Base-by-base conservation (phyloP, 2,329 filamentous ascomycete genomes). In the Alternaria sp. region DNA sequence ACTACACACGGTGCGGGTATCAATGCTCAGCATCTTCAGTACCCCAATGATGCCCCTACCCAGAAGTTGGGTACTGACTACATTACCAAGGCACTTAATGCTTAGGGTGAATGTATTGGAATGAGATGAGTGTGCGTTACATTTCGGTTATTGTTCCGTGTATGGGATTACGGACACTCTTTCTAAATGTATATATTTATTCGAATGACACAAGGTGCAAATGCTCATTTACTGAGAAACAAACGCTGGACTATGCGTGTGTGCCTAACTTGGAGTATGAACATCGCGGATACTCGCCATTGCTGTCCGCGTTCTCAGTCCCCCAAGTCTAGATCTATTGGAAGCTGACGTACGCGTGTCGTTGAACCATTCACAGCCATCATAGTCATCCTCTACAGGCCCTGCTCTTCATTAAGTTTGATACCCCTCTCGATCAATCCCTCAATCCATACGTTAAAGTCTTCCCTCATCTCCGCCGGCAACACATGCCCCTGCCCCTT, bases 401-500 rank as follows among this genome's bases (percentile, higher is more conserved):
- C 66, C 16, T 66, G 62, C 36, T 62, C 55, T 26, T 39, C n/a
- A 55, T 79, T 80, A 61, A 88, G 70, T 71, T 78, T 79, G 70
- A 85, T 81, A 5, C 80, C 81, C 72, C 85, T 86, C 46, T 82
- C 81, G 12, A 83, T 77, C 59, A 91, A 82, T 36, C 83, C 85
- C 67, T 86, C 87, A 49, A 94, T 70, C 70, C 89, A 79, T 51
- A 78, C 76, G 68, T 91, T 89, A 71, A 93, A 89, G 84, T 91
- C 92, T 44, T 82, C 75, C 60, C 87, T 83, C 75, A 88, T 85
- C 82, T 97, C 92, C 70, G 91, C 85, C 6, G 91, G 84, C 26
- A 93, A 83, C 36, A 90, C 91, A 78, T 97, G 93, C 0, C 92
- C 92, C 77, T 88, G 85, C 0, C 86, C 90, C 63, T 92, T 87